Evolutionary conservation across 345 rosid genomes (phyloP).

Genomic region (Microthlaspi erraticum): DNA sequence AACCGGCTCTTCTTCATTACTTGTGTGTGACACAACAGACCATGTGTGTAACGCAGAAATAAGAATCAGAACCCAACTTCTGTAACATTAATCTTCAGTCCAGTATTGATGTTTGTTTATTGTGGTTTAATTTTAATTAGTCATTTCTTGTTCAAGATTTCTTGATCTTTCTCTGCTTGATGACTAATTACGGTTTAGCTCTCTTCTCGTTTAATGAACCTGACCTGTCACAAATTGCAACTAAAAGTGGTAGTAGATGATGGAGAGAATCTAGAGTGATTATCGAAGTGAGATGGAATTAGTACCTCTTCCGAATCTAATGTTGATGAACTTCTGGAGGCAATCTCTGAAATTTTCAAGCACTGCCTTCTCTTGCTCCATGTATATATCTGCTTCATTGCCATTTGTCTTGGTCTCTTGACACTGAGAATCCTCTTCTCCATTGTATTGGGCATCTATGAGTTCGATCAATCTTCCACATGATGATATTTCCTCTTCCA

Average conservation of each 20-base stretch:
- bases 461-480: slow-evolving; percentile 38
- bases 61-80: too few species aligned
- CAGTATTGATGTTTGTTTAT: slow-evolving; percentile 3
- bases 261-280: background rate
- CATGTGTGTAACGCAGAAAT: too few species aligned
- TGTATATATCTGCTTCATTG: slow-evolving; percentile 6
- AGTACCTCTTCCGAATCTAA: slow-evolving; percentile 44
- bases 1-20: too few species aligned
- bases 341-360: slow-evolving; percentile 50
- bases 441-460: slow-evolving; percentile 42
- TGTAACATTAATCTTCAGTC: background rate
- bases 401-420: background rate
- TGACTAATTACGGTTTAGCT: background rate
- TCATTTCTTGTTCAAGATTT: background rate
- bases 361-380: slow-evolving; percentile 51
- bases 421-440: slow-evolving; percentile 13
- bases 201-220: slow-evolving; percentile 17
- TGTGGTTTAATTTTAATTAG: slow-evolving; percentile 1
- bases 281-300: background rate
- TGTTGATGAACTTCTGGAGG: slow-evolving; percentile 44
- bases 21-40: too few species aligned
- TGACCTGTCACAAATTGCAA: slow-evolving; percentile 22
- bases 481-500: slow-evolving; percentile 19
- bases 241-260: background rate
- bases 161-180: slow-evolving; percentile 1